These are phyloP conservation scores for Gremmenia infestans DNA, from an alignment of 2,329 filamentous ascomycete genomes.

Conservation along the genomic window DNA sequence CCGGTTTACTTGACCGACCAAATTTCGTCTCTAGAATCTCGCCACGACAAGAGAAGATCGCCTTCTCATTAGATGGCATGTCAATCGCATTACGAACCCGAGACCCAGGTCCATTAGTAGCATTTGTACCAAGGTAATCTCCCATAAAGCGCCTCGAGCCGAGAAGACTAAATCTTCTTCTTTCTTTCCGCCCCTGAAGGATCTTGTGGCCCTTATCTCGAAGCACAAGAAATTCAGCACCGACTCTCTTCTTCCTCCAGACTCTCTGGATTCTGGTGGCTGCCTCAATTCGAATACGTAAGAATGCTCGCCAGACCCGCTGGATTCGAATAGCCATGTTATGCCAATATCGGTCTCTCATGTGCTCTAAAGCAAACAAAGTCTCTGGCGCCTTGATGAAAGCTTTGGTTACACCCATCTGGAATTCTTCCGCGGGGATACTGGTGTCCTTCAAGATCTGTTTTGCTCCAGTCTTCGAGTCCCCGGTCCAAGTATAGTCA, in stretches of 20 bases:
- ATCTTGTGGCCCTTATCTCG: slow-evolving; percentile 83
- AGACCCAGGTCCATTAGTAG: slow-evolving; percentile 71
- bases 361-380: slow-evolving; percentile 91
- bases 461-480: slow-evolving; percentile 78
- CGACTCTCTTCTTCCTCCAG: slow-evolving; percentile 90
- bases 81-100: slow-evolving; percentile 72
- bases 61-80: slow-evolving; percentile 66
- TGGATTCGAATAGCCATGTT: slow-evolving; percentile 99
- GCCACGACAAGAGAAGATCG: slow-evolving; percentile 85
- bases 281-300: slow-evolving; percentile 86
- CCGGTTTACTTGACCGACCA: slow-evolving; percentile 89
- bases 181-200: slow-evolving; percentile 81
- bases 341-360: slow-evolving; percentile 98
- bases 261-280: slow-evolving; percentile 91
- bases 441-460: slow-evolving; percentile 96
- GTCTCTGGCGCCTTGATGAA: slow-evolving; percentile 99
- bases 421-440: slow-evolving; percentile 91
- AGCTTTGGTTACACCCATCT: slow-evolving; percentile 93
- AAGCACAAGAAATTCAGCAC: slow-evolving; percentile 81
- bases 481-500: slow-evolving; percentile 93
- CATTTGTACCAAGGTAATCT: slow-evolving; percentile 88
- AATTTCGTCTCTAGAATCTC: slow-evolving; percentile 92
- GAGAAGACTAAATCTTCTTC: slow-evolving; percentile 82
- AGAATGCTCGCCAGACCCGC: slow-evolving; percentile 92
- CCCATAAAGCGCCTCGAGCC: slow-evolving; percentile 90